Base-by-base conservation (phyloP, 441 rosid species). In the Dalechampia spathulata region DNA sequence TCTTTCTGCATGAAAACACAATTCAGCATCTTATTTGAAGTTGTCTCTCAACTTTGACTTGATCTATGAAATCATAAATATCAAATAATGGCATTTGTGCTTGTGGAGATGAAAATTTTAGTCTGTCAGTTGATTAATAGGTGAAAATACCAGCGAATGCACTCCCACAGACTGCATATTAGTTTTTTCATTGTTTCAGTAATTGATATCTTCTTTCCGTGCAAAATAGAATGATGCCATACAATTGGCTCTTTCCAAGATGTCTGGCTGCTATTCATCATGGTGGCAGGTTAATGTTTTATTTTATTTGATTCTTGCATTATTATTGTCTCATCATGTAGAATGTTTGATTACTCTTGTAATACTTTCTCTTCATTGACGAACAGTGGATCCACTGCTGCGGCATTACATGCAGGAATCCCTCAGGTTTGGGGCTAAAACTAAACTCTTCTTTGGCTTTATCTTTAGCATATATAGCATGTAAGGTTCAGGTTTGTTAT, bases 241-340 rank as follows among this genome's bases (percentile, higher is more conserved):
- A 88, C 74, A 73, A 66, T 32, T 84, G 89, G 86, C 72, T 91
- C 53, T 86, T 88, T 61, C 66, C 54, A 65, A 76, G 77, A 78
- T 91, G 96, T 55, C 71, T 71, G 17, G 93, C 83, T 57, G 90
- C 93, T 52, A 63, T 91, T 70, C 96, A 91, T 78, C 96, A 91
- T 43, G 96, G 96, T 17, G 98, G 96, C 72, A 91, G 96, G 98
- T 86, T 66, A 64, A 63, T 22, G 13, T 52, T 44, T 38, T 20
- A 48, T 53, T 20, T 30, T 55, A 43, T 47, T 54, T 10, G 51
- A 12, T 65, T 60, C 25, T 57, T 6, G 68, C 22, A 10, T 37
- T 52, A 44, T 42, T 60, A 48, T 26, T 17, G 17, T 7, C 19
- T 28, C 40, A 51, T 25, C 11, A 43, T 27, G 50, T 11, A 40